These are phyloP conservation scores for Kwoniella shivajii DNA, from an alignment of 1,284 basidiomycete species.

Conservation along the genomic window DNA sequence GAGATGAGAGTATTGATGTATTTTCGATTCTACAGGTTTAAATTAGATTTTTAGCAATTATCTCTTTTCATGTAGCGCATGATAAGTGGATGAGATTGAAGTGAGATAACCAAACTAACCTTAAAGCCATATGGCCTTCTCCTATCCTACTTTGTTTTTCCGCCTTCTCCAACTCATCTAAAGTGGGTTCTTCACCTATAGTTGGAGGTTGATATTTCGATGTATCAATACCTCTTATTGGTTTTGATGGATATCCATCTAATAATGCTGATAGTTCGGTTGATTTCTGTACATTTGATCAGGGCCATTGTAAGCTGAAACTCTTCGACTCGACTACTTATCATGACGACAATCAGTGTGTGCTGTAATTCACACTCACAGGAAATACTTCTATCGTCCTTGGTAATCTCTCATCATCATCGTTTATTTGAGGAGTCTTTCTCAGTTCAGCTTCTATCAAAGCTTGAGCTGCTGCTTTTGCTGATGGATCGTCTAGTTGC, in stretches of 20 bases:
- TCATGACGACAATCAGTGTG: background rate
- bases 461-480: constrained; percentile 44
- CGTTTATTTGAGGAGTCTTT: constrained; percentile 33
- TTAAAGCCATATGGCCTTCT: constrained; percentile 82
- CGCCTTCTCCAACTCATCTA: constrained; percentile 77
- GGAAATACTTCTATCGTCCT: constrained; percentile 60
- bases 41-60: no score
- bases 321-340: background rate
- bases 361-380: constrained; percentile 26
- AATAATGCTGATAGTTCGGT: constrained; percentile 65
- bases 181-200: constrained; percentile 62
- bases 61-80: no score
- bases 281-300: constrained; percentile 47
- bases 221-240: constrained; percentile 71
- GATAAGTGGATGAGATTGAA: no score
- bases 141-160: constrained; percentile 80
- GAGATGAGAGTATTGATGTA: constrained; percentile 77
- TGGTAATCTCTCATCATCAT: constrained; percentile 70
- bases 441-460: constrained; percentile 52
- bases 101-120: constrained; percentile 63
- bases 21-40: constrained; percentile 70
- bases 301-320: no score
- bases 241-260: constrained; percentile 62
- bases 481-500: constrained; percentile 71
- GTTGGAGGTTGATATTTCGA: constrained; percentile 76